Percentiles rank a stretch among this genome's conserved stretches.
Conservation (phyloP, 2,329 filamentous ascomycete genomes). For the Botryotinia globosa region DNA sequence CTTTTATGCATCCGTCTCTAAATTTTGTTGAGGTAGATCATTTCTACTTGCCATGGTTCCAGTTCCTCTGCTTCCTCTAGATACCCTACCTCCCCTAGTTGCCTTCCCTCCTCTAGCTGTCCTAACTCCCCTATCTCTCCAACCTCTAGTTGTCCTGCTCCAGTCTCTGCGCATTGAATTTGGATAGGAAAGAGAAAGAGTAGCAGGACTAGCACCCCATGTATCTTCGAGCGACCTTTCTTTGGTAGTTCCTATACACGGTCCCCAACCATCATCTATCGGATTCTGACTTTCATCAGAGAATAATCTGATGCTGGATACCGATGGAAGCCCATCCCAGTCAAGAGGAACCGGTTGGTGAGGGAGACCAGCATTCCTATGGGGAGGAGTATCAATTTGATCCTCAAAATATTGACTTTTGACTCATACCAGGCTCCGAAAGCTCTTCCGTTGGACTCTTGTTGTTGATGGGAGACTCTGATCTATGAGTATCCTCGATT, state of each 20-base stretch:
- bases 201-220: background rate
- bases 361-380: background rate
- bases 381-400: background rate
- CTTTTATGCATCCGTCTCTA: background rate
- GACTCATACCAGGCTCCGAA: background rate
- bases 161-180: background rate
- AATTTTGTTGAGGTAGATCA: background rate
- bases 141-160: background rate
- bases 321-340: fast-evolving
- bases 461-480: background rate
- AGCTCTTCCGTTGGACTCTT: background rate
- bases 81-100: background rate
- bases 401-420: background rate
- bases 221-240: background rate
- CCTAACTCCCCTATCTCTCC: background rate
- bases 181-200: background rate
- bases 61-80: background rate
- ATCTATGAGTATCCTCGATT: background rate
- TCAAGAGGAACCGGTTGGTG: background rate
- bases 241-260: background rate
- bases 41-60: background rate
- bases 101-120: background rate
- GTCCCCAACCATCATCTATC: background rate
- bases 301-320: background rate
- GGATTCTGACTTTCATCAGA: background rate